Conservation (phyloP, 768 basidiomycete species). For the Hygrophorus pudorinus region DNA sequence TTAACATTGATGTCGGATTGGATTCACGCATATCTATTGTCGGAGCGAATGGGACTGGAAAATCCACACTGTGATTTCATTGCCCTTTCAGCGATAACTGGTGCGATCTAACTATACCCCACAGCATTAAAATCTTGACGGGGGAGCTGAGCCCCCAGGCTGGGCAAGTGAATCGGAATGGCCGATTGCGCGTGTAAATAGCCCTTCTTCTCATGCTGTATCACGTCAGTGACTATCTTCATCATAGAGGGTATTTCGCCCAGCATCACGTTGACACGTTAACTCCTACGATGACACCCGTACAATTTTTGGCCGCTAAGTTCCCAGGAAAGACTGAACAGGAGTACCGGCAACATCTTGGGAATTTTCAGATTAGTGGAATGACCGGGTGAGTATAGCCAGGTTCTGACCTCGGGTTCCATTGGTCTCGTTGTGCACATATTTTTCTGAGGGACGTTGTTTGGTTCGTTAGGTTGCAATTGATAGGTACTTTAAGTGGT, state of each 20-base stretch:
- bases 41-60: slow-evolving; percentile 92
- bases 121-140: slow-evolving; percentile 85
- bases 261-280: slow-evolving; percentile 94
- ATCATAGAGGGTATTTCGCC: slow-evolving; percentile 75
- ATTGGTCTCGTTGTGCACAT: background rate
- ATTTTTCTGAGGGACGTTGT: background rate
- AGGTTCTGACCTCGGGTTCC: no score
- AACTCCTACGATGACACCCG: slow-evolving; percentile 76
- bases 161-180: slow-evolving; percentile 86
- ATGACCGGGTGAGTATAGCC: slow-evolving; percentile 64
- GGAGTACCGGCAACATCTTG: slow-evolving; percentile 91
- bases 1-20: slow-evolving; percentile 89
- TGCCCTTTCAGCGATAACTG: background rate
- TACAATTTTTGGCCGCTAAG: slow-evolving; percentile 83
- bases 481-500: slow-evolving; percentile 86
- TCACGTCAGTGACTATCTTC: slow-evolving; percentile 3
- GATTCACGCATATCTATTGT: slow-evolving; percentile 94
- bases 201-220: background rate
- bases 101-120: background rate
- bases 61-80: slow-evolving; percentile 74
- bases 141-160: slow-evolving; percentile 65
- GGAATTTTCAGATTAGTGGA: slow-evolving; percentile 95
- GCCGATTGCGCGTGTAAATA: slow-evolving; percentile 72
- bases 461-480: slow-evolving; percentile 48
- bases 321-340: slow-evolving; percentile 95